Conservation (phyloP, 2,329 filamentous ascomycete species). For the Elsinoe ampelina region DNA sequence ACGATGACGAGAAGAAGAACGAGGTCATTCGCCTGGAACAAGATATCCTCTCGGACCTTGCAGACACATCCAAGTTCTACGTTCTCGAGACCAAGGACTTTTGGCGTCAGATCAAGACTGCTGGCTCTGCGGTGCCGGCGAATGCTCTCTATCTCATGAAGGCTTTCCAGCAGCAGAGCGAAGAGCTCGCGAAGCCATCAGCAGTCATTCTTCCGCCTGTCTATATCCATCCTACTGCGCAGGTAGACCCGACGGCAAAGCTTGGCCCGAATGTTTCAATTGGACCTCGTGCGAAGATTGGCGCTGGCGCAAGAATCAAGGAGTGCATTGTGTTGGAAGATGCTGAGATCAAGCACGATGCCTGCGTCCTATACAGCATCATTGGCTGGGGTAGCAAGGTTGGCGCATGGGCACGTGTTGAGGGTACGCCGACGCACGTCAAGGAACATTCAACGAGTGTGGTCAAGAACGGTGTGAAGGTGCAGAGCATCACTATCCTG, state of each 20-base stretch:
- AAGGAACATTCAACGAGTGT: slow-evolving; percentile 88
- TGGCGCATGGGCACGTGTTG: slow-evolving; percentile 95
- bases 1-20: slow-evolving; percentile 66
- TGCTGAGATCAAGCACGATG: slow-evolving; percentile 90
- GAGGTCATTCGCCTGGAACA: slow-evolving; percentile 92
- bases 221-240: slow-evolving; percentile 86
- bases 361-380: slow-evolving; percentile 89
- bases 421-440: slow-evolving; percentile 82
- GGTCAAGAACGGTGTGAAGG: slow-evolving; percentile 95
- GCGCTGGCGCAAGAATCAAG: slow-evolving; percentile 83
- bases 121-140: slow-evolving; percentile 89
- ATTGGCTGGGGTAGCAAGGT: slow-evolving; percentile 95
- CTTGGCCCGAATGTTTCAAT: slow-evolving; percentile 95
- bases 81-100: slow-evolving; percentile 98
- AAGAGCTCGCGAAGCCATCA: slow-evolving; percentile 73
- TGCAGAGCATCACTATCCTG: slow-evolving; percentile 94
- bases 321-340: slow-evolving; percentile 95
- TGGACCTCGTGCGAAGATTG: slow-evolving; percentile 76
- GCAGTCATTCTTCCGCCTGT: slow-evolving; percentile 85
- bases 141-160: slow-evolving; percentile 95
- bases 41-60: slow-evolving; percentile 89
- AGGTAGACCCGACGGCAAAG: slow-evolving; percentile 89
- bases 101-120: slow-evolving; percentile 99
- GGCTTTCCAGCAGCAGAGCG: slow-evolving; percentile 72
- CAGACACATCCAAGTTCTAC: slow-evolving; percentile 96